Conservation (phyloP, 306 rosid genomes). For the Trichosanthes cucumerina region DNA sequence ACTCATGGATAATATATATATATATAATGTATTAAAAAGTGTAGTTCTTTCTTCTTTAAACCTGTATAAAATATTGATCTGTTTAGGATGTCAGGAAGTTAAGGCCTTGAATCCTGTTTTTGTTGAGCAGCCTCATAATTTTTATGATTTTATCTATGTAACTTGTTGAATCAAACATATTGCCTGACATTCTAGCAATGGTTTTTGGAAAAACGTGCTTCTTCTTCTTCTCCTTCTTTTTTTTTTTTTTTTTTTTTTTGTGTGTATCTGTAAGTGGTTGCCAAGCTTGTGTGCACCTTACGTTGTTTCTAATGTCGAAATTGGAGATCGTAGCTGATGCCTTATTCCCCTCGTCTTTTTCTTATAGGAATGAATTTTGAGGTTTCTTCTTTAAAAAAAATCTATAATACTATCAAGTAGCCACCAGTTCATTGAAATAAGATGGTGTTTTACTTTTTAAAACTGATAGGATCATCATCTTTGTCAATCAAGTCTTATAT, state of each 20-base stretch:
- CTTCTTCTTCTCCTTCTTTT: no score
- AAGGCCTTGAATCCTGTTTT: neutral
- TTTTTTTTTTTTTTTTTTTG: neutral
- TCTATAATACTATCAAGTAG: neutral
- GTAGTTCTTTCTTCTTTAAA: neutral
- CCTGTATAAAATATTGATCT: neutral
- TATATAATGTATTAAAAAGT: no score
- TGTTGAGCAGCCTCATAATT: neutral
- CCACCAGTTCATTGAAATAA: neutral
- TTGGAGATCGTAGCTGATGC: neutral
- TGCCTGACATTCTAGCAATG: neutral
- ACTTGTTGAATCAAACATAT: neutral
- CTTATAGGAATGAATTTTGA: neutral
- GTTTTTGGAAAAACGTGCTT: neutral
- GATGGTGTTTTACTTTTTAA: neutral
- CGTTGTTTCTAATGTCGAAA: neutral
- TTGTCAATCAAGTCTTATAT: neutral
- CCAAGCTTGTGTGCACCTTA: neutral
- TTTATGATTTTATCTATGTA: neutral
- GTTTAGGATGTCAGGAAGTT: neutral
- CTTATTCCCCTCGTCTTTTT: neutral
- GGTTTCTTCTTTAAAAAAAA: neutral
- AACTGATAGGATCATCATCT: neutral
- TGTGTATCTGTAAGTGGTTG: neutral
- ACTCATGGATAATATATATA: no score